A percentile compares a stretch with the other conserved stretches of the same genome.
Conservation (phyloP, 1,284 basidiomycete genomes). For the Gomphus sp. region DNA sequence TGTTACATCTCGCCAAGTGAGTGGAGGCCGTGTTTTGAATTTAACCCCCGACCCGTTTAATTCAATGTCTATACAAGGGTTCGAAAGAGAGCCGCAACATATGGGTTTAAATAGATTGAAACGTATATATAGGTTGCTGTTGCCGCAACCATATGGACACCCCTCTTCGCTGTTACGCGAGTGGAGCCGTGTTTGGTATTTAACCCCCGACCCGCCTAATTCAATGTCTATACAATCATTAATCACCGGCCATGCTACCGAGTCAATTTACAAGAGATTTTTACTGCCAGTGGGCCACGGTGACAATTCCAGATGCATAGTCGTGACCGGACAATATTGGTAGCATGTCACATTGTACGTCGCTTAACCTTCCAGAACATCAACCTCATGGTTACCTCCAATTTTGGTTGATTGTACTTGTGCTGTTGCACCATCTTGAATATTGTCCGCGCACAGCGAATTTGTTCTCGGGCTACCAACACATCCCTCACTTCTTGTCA, state of each 20-base stretch:
- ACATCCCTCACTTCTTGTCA: too few species aligned
- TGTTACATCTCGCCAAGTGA: not conserved
- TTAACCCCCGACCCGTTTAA: not conserved
- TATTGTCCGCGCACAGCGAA: too few species aligned
- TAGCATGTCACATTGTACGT: not conserved
- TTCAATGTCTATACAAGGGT: not conserved
- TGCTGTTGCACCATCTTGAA: too few species aligned
- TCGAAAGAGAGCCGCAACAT: not conserved
- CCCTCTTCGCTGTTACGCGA: not conserved
- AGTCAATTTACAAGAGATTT: not conserved
- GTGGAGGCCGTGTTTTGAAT: not conserved
- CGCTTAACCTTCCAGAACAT: not conserved
- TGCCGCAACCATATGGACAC: not conserved
- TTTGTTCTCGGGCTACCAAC: too few species aligned
- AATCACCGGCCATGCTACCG: too few species aligned
- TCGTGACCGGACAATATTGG: too few species aligned
- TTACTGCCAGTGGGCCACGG: too few species aligned
- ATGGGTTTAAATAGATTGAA: not conserved
- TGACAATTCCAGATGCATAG: too few species aligned
- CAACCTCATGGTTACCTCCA: not conserved
- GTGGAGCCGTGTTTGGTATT: not conserved
- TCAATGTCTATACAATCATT: too few species aligned
- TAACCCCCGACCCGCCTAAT: not conserved
- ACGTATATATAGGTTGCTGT: not conserved
- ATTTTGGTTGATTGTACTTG: not conserved